Percentiles rank a stretch among this genome's conserved stretches.
Evolutionary conservation across 2,329 filamentous ascomycete genomes (phyloP).

Genomic region (Tolypocladium cylindrosporum): DNA sequence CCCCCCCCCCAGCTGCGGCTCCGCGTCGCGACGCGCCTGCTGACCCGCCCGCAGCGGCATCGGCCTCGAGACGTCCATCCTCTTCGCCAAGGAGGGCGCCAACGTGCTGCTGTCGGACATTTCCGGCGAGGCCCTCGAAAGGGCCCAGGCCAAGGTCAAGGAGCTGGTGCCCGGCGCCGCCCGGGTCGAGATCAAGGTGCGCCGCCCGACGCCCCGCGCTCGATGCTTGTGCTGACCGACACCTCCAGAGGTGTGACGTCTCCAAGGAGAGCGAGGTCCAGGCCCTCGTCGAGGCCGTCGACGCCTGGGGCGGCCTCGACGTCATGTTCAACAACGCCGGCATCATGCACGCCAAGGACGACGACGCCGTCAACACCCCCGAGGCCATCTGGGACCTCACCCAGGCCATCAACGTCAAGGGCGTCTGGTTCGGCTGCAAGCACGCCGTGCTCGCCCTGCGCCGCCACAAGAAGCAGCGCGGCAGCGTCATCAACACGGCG

Average conservation of each 20-base stretch:
- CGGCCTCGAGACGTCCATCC: constrained; percentile 81
- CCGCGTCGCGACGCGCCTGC: background rate
- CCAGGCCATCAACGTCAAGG: constrained; percentile 92
- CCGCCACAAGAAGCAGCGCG: constrained; percentile 66
- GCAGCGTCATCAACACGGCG: constrained; percentile 85
- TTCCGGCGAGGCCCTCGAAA: constrained; percentile 66
- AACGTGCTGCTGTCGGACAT: constrained; percentile 80
- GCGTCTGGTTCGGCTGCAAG: constrained; percentile 94
- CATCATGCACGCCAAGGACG: constrained; percentile 84
- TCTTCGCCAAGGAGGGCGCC: constrained; percentile 83
- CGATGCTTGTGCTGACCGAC: background rate
- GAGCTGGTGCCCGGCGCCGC: constrained; percentile 54
- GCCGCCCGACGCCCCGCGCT: constrained; percentile 1
- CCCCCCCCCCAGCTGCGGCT: constrained; percentile 1
- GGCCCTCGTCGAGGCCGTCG: constrained; percentile 62
- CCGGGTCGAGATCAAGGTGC: constrained; percentile 50
- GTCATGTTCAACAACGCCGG: constrained; percentile 97
- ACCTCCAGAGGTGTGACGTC: constrained; percentile 52
- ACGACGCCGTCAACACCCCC: constrained; percentile 71
- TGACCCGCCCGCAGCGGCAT: constrained; percentile 55
- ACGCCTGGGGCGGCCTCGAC: constrained; percentile 80
- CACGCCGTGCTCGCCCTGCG: constrained; percentile 77
- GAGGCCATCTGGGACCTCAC: constrained; percentile 93
- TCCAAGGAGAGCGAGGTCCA: constrained; percentile 75
- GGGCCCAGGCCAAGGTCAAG: constrained; percentile 64